Base-by-base conservation (phyloP, 345 rosid genomes). In the Xanthoceras sorbifolium region DNA sequence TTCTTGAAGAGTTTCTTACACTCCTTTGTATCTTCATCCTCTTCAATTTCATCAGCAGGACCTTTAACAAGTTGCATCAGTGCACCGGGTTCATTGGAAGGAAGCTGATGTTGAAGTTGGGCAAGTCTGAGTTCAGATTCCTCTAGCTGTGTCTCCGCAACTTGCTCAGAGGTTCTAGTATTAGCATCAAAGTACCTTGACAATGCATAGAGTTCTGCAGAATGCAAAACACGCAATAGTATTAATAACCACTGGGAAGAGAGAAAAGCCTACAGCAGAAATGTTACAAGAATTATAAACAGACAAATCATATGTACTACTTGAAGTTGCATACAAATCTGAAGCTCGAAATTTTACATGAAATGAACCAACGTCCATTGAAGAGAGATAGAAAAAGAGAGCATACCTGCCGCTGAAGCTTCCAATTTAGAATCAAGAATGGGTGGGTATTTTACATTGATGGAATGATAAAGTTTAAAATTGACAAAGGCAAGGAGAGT, bases 61-160 rank as follows among this genome's bases (percentile, higher is more conserved):
- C 86, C 88, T 73, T 87, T 90, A 72, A 96, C 91, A 42, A 92
- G 88, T 82, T 90, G 97, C 98, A 96, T 93, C 79, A 96, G 68
- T 34, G 97, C 97, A 76, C 98, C 97, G 76, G 97, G 94, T 85
- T 93, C 97, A 81, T 91, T 93, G 36, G 94, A 80, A 73, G 98
- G 94, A 71, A 96, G 97, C 82, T 93, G 99, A 83, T 85, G 94
- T 77, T 96, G 99, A 77, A 96, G 93, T 82, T 96, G 99, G 34
- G 99, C 94, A 71, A 96, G 97, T 80, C 97, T 89, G 52, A 96
- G 78, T 55, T 92, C 93, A 76, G 99, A 92, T 80, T 93, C 97
- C 28, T 86, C 76, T 23, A 18, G 20, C 48, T 73, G 80, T 46
- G 78, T 28, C 26, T 54, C 87, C 36, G 76, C 86, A 60, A 75